Base-by-base conservation (phyloP, 2,329 filamentous ascomycete species). In the Didymella arachidicola region DNA sequence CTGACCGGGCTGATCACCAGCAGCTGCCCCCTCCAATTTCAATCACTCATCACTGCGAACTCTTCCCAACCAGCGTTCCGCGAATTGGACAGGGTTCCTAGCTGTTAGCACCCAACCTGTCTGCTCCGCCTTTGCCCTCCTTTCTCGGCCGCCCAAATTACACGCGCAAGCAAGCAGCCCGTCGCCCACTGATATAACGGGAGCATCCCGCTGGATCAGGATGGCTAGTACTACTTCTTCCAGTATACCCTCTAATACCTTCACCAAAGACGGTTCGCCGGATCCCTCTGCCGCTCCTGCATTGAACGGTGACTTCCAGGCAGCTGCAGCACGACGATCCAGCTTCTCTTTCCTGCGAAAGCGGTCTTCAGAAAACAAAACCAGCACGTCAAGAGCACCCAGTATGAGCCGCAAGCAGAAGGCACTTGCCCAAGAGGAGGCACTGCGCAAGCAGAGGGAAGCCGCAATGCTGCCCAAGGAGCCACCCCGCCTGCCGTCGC, bases 401-500 rank as follows among this genome's bases (percentile, higher is more conserved):
- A 60, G 63, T 48, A 78, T 79, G 76, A 87, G 83, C 77, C 89
- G 87, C 80, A 82, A 81, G 71, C 82, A 86, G 77, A 84, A 77
- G 73, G 78, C 75, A 56, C 80, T 78, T 36, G 74, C 72, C 60
- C 76, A 79, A 61, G 80, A 84, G 68, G 84, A 87, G 68, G 80
- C 82, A 50, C 71, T 83, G 60, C 81, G 83, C 68, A 82, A 81
- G 66, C 82, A 85, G 72, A 82, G 83, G 48, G 85, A 86, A 71
- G 81, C 80, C 58, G 79, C 83, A 55, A 74, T 80, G 60, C 81
- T 87, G 38, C 83, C 86, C 41, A 82, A 82, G 70, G 81, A 82
- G 48, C 85, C 88, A 56, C 88, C 88, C 57, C 84, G 84, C 66
- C 79, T 87, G 29, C 84, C 85, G 25, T 75, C 77, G 26, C 77